Evolutionary conservation across 306 rosid species (phyloP), one percentile per base, ranked within the genome.

Genomic region (Cicer judaicum): DNA sequence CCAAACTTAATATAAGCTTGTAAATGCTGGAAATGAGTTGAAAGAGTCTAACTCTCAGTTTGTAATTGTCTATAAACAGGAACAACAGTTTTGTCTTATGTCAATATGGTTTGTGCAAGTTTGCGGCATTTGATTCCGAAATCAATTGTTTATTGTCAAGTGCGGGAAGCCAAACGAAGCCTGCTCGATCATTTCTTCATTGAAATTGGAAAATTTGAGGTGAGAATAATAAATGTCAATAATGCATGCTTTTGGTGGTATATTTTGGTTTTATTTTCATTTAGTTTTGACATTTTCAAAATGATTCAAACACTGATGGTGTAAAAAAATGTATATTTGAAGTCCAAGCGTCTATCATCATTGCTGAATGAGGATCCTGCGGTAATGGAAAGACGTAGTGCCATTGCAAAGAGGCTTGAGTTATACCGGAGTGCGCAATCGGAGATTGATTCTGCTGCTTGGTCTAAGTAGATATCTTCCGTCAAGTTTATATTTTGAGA

Each of bases 321-420:
- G 43, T 73, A n/a, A 9, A 13, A 44, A 6, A 68, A 62, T 72
- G 66, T 48, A 15, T 54, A 2, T 43, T 29, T 52, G 80, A 89
- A 93, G 98, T 72, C 80, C 36, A 93, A 88, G 88, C 87, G 88
- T 7, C 46, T 91, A 74, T 89, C 98, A 0, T 79, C 97, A 2
- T 71, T 93, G 70, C 79, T 93, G 87, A 93, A 93, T 7, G 98
- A 93, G 90, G 98, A 93, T 76, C 98, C 98, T 8, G 97, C 92
- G 2, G 64, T 93, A 60, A 93, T 93, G 98, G 98, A 91, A 80
- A 81, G 97, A 18, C 92, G 98, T 5, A 7, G 80, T 70, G 93
- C 81, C 47, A 88, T 93, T 0, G 87, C 93, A 38, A 89, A 88
- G 88, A 93, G 98, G 79, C 89, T 93, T 66, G 97, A 93, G 84